Conservation (phyloP, 2,329 filamentous ascomycete species). For the Venturia carpophila region DNA sequence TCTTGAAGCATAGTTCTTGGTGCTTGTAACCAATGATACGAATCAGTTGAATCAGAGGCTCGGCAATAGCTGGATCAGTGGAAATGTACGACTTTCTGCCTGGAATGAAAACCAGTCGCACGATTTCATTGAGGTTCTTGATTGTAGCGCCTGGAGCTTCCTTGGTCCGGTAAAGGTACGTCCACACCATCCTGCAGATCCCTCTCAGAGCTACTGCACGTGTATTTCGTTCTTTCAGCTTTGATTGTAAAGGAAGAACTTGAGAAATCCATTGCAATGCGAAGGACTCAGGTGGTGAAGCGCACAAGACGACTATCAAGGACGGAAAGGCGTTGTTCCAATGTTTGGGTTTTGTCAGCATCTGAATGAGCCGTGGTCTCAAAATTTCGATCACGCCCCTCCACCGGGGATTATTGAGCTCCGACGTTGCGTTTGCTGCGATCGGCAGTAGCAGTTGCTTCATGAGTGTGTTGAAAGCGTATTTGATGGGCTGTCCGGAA, state of each 20-base stretch:
- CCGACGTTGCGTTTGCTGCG: constrained; percentile 68
- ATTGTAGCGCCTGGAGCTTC: constrained; percentile 61
- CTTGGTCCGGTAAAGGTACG: constrained; percentile 72
- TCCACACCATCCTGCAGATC: constrained; percentile 86
- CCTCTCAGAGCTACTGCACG: constrained; percentile 78
- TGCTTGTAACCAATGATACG: constrained; percentile 90
- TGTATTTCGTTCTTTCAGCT: constrained; percentile 74
- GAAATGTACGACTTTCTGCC: constrained; percentile 74
- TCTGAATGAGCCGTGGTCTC: constrained; percentile 68
- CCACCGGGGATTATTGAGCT: constrained; percentile 79
- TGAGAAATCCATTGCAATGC: constrained; percentile 79
- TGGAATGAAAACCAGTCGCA: constrained; percentile 72
- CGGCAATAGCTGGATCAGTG: constrained; percentile 73
- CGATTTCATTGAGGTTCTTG: constrained; percentile 82
- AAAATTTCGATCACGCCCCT: constrained; percentile 73
- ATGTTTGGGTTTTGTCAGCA: constrained; percentile 86
- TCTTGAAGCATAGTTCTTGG: constrained; percentile 87
- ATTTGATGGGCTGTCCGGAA: constrained; percentile 84
- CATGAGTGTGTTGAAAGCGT: constrained; percentile 87
- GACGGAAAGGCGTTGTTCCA: constrained; percentile 86
- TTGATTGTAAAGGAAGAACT: constrained; percentile 67
- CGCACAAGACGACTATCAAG: constrained; percentile 77
- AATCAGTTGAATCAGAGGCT: constrained; percentile 88
- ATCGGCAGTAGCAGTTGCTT: constrained; percentile 81
- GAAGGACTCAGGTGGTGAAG: constrained; percentile 78